Percentiles rank a stretch among this genome's conserved stretches.
Conservation (phyloP, 495 filamentous ascomycete genomes). For the Aspergillus kassunensis region DNA sequence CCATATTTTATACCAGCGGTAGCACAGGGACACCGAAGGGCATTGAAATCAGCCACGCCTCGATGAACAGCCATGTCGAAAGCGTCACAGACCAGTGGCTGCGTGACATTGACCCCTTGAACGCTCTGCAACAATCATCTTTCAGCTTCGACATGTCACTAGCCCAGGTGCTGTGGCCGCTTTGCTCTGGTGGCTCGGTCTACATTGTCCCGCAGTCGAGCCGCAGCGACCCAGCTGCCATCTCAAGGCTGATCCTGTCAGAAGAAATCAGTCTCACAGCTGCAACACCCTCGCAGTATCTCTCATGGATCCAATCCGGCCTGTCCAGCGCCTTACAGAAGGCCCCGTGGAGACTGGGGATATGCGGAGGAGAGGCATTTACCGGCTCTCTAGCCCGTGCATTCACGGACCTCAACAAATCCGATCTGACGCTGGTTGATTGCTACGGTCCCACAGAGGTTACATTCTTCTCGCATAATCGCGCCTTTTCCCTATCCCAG, state of each 20-base stretch:
- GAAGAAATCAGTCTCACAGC: not conserved
- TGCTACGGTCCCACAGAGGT: slow-evolving; percentile 1
- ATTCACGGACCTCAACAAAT: not conserved
- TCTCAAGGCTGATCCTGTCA: not conserved
- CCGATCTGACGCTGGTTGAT: not conserved
- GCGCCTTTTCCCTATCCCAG: not conserved
- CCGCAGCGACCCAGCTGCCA: not conserved
- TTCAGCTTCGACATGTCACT: slow-evolving; percentile 23
- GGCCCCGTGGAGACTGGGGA: not conserved
- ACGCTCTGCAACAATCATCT: slow-evolving; percentile 31
- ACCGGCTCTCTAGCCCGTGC: not conserved
- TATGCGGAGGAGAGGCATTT: not conserved
- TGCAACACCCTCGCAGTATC: not conserved
- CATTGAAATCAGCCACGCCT: slow-evolving; percentile 26
- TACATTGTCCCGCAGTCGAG: not conserved
- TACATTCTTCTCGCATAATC: not conserved
- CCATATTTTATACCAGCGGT: slow-evolving; percentile 36
- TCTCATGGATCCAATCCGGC: not conserved
- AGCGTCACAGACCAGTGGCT: no score
- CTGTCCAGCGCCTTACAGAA: not conserved
- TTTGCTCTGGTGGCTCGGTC: slow-evolving; percentile 21
- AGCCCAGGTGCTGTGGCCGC: slow-evolving; percentile 21
- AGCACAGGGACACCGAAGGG: slow-evolving; percentile 36
- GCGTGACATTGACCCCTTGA: no score
- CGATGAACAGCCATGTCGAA: slow-evolving; percentile 28